A percentile compares a stretch with the other conserved stretches of the same genome.
phyloP scores from a whole-genome alignment of 352 stramenopile species.

The Phytophthora chlamydospora region DNA sequence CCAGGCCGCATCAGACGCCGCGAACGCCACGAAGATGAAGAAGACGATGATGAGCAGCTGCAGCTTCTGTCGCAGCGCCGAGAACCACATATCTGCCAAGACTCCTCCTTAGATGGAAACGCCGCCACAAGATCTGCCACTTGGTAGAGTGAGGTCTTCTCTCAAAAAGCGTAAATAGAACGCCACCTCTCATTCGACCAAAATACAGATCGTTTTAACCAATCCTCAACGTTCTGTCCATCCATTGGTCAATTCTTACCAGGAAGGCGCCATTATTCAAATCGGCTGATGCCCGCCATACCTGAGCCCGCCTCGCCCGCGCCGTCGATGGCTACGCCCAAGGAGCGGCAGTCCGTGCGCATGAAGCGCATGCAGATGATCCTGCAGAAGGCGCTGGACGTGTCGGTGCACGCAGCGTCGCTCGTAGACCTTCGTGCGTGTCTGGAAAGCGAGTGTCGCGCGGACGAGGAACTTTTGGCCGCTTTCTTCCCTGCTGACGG shows the following conservation, averaged over 20 bases:
- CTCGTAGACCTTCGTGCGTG: conserved; percentile 51
- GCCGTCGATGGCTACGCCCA: conserved; percentile 3
- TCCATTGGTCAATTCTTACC: no score
- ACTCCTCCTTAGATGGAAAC: not conserved
- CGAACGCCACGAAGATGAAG: conserved; percentile 86
- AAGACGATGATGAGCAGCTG: conserved; percentile 84
- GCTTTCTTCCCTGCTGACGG: conserved; percentile 50
- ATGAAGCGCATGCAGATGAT: conserved; percentile 68
- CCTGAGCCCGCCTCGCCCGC: conserved; percentile 20
- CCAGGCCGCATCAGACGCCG: conserved; percentile 72
- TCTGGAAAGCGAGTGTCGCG: conserved; percentile 57
- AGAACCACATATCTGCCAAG: conserved; percentile 68
- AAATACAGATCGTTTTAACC: not conserved
- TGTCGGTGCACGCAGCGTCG: conserved; percentile 57
- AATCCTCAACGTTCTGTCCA: not conserved
- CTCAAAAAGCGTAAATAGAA: conserved; percentile 5
- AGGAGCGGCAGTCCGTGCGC: conserved; percentile 34
- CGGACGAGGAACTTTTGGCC: conserved; percentile 54
- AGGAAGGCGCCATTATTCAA: conserved; percentile 18
- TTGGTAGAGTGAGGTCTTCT: not conserved
- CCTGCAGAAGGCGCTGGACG: conserved; percentile 69
- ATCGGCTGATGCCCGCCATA: conserved; percentile 11
- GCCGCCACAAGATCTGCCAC: conserved; percentile 26
- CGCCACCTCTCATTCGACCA: conserved; percentile 16
- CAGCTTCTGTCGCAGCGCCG: conserved; percentile 75